Conservation (phyloP, 2,329 filamentous ascomycete species). For the Ophiostoma populinum region DNA sequence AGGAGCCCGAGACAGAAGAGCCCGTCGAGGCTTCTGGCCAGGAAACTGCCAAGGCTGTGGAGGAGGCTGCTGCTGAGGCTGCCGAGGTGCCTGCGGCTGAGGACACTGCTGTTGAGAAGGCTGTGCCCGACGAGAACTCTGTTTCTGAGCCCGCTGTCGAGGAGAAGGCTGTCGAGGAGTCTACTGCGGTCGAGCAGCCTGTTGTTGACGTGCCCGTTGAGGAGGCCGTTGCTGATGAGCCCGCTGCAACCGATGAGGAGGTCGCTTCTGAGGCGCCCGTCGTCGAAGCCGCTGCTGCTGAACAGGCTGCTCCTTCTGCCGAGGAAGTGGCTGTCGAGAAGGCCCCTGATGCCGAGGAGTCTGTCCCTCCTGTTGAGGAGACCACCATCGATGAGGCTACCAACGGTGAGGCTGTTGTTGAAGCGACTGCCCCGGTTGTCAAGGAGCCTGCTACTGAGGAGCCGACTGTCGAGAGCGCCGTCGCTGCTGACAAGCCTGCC, state of each 20-base stretch:
- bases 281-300: not conserved
- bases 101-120: not conserved
- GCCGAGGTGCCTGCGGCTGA: not conserved
- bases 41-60: not conserved
- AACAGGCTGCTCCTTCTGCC: not conserved
- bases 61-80: not conserved
- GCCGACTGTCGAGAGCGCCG: not conserved
- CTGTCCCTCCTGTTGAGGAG: not conserved
- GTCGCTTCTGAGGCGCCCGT: not conserved
- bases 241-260: conserved; percentile 1
- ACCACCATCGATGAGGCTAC: not conserved
- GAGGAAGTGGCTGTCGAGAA: not conserved
- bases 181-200: not conserved
- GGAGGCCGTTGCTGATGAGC: conserved; percentile 9
- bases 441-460: not conserved
- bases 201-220: not conserved
- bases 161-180: not conserved
- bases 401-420: too few species aligned
- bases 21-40: not conserved
- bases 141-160: not conserved
- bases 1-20: not conserved
- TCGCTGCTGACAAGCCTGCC: not conserved
- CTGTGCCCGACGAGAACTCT: not conserved
- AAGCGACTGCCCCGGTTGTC: not conserved
- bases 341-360: not conserved